Base-by-base conservation (phyloP, 2,329 filamentous ascomycete species). In the Diaporthe vexans region DNA sequence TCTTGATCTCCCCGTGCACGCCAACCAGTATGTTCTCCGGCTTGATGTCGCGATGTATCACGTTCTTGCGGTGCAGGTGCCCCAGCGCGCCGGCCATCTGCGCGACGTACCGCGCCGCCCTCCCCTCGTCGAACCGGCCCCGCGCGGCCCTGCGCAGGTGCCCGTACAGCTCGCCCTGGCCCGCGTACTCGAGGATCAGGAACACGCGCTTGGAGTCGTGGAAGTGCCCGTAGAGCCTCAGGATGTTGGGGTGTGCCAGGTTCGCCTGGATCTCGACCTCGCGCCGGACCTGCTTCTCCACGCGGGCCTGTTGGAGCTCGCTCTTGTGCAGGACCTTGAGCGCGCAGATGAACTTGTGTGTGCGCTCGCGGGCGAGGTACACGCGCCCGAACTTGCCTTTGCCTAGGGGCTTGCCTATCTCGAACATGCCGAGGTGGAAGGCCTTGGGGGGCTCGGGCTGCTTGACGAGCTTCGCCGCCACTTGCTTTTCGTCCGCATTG, bases 181-280 rank as follows among this genome's bases (percentile, higher is more conserved):
- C 91, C 7, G 92, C 92, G 77, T 92, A 94, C 79, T 94, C 92
- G 33, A 94, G 86, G 74, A 94, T 93, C 70, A 94, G 83, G 82
- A 94, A 94, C 75, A 94, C 91, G 46, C 92, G 88, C 82, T 93
- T 93, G 77, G 87, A 90, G 80, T 94, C 92, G 81, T 94, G 92
- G 83, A 94, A 94, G 80, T 93, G 91, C 37, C 92, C 91, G 79
- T 91, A 94, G 2, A 94, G 85, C 61, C 90, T 87, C 26, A 94
- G 85, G 24, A 58, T 46, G 76, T 93, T 93, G 8, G 92, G 92
- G 78, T 94, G 92, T 24, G 92, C 89, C 46, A 94, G 86, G 79
- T 94, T 93, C 74, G 90, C 92, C 79, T 94, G 92, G 74, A 94
- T 93, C 78, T 94, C 92, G 76, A 94, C 93, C 79, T 94, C 92